Conservation (phyloP, 2,329 filamentous ascomycete genomes). For the Botryotinia globosa region DNA sequence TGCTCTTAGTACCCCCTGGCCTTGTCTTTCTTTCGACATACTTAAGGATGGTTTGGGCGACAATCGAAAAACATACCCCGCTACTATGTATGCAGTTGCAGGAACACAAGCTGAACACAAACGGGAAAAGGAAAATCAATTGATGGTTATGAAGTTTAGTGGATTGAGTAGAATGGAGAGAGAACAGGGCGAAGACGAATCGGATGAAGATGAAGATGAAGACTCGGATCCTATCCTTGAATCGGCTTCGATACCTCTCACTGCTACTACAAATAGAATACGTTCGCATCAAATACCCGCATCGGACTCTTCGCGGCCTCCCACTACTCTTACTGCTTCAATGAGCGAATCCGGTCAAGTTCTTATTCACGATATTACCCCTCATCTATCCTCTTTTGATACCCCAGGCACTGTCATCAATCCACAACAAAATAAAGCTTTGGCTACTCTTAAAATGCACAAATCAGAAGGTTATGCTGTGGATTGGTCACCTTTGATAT, state of each 20-base stretch:
- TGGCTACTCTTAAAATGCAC: conserved; percentile 85
- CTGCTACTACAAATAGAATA: conserved; percentile 89
- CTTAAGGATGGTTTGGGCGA: conserved; percentile 82
- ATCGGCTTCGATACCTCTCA: conserved; percentile 82
- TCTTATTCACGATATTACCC: conserved; percentile 90
- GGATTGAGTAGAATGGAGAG: conserved; percentile 84
- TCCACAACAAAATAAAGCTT: conserved; percentile 80
- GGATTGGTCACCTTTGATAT: conserved; percentile 87
- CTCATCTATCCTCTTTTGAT: conserved; percentile 86
- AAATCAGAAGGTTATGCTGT: conserved; percentile 91
- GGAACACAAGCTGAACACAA: conserved; percentile 85
- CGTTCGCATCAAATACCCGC: conserved; percentile 78
- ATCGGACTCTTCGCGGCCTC: conserved; percentile 65
- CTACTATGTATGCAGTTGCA: conserved; percentile 90
- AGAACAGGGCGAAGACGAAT: conserved; percentile 62
- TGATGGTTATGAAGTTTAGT: conserved; percentile 96
- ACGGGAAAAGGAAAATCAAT: conserved; percentile 79
- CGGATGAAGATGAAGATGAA: conserved; percentile 70
- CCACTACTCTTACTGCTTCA: conserved; percentile 80
- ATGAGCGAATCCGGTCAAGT: conserved; percentile 90
- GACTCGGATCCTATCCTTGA: conserved; percentile 86
- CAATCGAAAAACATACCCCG: conserved; percentile 87
- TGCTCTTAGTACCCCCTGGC: conserved; percentile 90
- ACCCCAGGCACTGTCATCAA: conserved; percentile 78
- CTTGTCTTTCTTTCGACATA: conserved; percentile 94